Evolutionary conservation across 768 basidiomycete species (phyloP).

Genomic region (Lactarius sp.): DNA sequence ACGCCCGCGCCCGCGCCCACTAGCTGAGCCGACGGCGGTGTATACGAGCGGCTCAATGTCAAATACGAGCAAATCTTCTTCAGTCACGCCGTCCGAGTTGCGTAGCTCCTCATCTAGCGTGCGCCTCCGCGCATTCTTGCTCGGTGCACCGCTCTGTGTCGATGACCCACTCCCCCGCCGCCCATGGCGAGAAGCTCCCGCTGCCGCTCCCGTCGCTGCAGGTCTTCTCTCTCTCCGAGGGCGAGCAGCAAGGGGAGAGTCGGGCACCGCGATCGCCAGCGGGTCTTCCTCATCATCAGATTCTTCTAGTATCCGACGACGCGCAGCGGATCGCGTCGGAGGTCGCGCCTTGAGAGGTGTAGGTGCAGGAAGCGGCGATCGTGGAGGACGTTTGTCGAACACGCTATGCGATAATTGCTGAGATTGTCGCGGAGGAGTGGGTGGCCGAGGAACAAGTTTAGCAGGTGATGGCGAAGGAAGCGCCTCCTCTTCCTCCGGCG

Average conservation of each 20-base stretch:
- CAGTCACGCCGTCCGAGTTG: conserved; percentile 36
- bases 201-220: neutral
- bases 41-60: conserved; percentile 42
- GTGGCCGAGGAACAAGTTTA: conserved; percentile 3
- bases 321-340: conserved; percentile 40
- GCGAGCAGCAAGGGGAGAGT: conserved; percentile 6
- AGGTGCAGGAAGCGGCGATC: conserved; percentile 54
- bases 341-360: conserved; percentile 53
- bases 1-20: conserved; percentile 47
- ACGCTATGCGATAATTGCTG: conserved; percentile 28
- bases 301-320: neutral
- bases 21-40: conserved; percentile 48
- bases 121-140: conserved; percentile 36
- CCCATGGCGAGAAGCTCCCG: neutral
- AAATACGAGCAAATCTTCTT: conserved; percentile 32
- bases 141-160: conserved; percentile 13
- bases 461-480: neutral
- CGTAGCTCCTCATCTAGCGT: conserved; percentile 69
- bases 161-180: conserved; percentile 5
- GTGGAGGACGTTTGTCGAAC: conserved; percentile 58
- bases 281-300: conserved; percentile 20
- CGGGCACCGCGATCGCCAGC: conserved; percentile 3
- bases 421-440: conserved; percentile 5
- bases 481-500: conserved; percentile 5
- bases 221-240: conserved; percentile 6